A percentile compares a stretch with the other conserved stretches of the same genome.
Evolutionary conservation across 2,329 filamentous ascomycete genomes (phyloP).

Genomic region (Tympanopsis confertula): DNA sequence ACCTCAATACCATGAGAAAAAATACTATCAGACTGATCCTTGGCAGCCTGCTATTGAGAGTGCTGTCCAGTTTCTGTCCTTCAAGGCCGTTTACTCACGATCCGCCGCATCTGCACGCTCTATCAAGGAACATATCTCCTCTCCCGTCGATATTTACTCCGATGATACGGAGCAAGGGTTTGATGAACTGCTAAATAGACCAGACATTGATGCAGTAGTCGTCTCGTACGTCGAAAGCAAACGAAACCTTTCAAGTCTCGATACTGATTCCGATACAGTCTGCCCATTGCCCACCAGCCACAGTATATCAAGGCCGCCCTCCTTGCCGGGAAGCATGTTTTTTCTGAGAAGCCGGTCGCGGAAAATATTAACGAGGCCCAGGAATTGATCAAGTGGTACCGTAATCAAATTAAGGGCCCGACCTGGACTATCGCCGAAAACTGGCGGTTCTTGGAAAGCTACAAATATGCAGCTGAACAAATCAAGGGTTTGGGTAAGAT

Average conservation of each 20-base stretch:
- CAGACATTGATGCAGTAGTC: conserved; percentile 35
- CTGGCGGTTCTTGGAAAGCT: conserved; percentile 37
- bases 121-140: conserved; percentile 20
- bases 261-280: too few relatives aligned
- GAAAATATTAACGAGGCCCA: conserved; percentile 37
- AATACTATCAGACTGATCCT: too few relatives aligned
- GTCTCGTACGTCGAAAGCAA: conserved; percentile 36
- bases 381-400: conserved; percentile 38
- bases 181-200: conserved; percentile 29
- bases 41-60: too few relatives aligned
- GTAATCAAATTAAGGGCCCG: conserved; percentile 22
- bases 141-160: conserved; percentile 39
- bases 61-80: too few relatives aligned
- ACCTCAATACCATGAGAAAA: too few relatives aligned
- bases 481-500: conserved; percentile 38
- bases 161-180: conserved; percentile 35
- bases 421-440: conserved; percentile 42
- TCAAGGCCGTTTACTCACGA: conserved; percentile 49
- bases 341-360: conserved; percentile 46
- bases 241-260: too few relatives aligned
- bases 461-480: conserved; percentile 28
- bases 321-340: conserved; percentile 37
- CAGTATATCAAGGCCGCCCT: conserved; percentile 34
- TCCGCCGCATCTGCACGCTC: conserved; percentile 36
- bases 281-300: conserved; percentile 38